A percentile compares a stretch with the other conserved stretches of the same genome.
Evolutionary conservation across 2,329 filamentous ascomycete species (phyloP).

Genomic region (Fusarium succisae): DNA sequence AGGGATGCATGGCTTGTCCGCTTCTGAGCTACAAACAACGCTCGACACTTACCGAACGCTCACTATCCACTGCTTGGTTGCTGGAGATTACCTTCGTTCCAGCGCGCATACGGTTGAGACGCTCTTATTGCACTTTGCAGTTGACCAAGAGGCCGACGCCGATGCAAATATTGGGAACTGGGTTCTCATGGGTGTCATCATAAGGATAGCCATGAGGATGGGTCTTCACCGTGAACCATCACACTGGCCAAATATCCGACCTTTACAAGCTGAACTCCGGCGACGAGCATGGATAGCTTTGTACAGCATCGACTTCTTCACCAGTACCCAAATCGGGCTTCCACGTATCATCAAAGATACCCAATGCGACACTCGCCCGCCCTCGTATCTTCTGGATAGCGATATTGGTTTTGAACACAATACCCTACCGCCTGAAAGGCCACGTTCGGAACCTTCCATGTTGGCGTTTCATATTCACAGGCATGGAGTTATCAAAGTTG

Average conservation of each 20-base stretch:
- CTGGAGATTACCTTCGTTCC: conserved; percentile 28
- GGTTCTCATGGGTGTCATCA: conserved; percentile 24
- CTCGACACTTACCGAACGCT: conserved; percentile 23
- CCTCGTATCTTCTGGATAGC: conserved; percentile 4
- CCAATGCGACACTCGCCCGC: conserved; percentile 22
- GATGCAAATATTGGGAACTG: conserved; percentile 23
- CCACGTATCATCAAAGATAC: conserved; percentile 33
- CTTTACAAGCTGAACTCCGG: conserved; percentile 26
- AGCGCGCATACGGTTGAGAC: conserved; percentile 29
- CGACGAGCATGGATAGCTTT: conserved; percentile 25
- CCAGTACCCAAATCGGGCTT: conserved; percentile 27
- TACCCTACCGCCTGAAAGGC: neutral
- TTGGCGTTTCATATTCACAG: conserved; percentile 6
- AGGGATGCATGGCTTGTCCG: neutral
- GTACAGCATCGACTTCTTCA: conserved; percentile 36
- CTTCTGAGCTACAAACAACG: neutral
- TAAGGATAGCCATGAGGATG: conserved; percentile 31
- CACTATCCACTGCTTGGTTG: conserved; percentile 30
- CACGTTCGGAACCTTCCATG: conserved; percentile 1
- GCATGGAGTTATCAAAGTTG: neutral
- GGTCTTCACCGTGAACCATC: conserved; percentile 28
- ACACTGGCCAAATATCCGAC: conserved; percentile 27
- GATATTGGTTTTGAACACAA: neutral
- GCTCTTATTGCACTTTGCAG: conserved; percentile 22
- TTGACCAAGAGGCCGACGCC: conserved; percentile 23